Base-by-base conservation (phyloP, 2,329 filamentous ascomycete genomes). In the Clonostachys sp. region DNA sequence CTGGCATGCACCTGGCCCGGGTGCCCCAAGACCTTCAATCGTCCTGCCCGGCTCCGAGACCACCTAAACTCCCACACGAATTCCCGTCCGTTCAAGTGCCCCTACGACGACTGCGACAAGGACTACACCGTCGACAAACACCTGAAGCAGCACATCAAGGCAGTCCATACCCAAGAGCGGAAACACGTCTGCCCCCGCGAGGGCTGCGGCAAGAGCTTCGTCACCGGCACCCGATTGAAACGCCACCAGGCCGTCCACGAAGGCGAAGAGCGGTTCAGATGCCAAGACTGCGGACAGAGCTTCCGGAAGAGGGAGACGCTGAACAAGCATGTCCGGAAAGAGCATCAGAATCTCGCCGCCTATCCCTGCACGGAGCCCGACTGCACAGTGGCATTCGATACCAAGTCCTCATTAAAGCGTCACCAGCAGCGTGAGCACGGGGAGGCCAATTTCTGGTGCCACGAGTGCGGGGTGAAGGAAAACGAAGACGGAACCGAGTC, bases 271-370 rank as follows among this genome's bases (percentile, higher is more conserved):
- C 78, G 86, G 46, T 91, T 86, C 58, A 76, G 80, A 48, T 96
- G 91, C 60, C 82, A 78, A 18, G 84, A 81, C 34, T 96, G 91
- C 66, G 78, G 80, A 16, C 80, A 89, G 66, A 83, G 81, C 17
- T 97, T 96, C 64, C 81, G 92, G 51, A 96, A 96, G 66, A 86
- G 90, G 61, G 84, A 90, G 54, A 95, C 91, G 0, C 75, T 96
- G 14, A 83, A 91, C 61, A 84, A 87, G 45, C 92, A 97, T 62
- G 80, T 96, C 52, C 81, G 85, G 46, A 80, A 81, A 10, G 85
- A 84, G 12, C 92, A 97, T 63, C 70, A 92, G 38, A 74, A 84
- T 30, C 67, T 86, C 50, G 81, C 85, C 42, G 83, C 89, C 0
- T 95, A 84, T 58, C 74, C 76, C 6, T 97, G 92, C 63, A 71